phyloP scores from a whole-genome alignment of 1,284 basidiomycete species.

The Pseudozyma tsukubaensis region DNA sequence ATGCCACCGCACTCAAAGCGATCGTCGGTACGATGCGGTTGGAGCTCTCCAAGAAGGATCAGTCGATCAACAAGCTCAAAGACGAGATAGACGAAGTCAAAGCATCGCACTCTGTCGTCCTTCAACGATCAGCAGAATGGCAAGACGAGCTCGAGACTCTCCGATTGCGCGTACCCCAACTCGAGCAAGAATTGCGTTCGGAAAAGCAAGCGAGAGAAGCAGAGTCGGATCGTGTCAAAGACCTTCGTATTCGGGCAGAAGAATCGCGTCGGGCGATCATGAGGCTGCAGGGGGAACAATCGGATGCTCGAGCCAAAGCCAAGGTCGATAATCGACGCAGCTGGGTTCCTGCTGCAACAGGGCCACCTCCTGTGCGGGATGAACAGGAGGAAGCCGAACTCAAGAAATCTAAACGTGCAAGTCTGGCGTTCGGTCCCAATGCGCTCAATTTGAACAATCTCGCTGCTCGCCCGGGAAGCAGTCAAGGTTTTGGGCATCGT shows the following conservation, averaged over 20 bases:
- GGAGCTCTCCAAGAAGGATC: constrained; percentile 40
- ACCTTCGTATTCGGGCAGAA: constrained; percentile 61
- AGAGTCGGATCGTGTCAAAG: constrained; percentile 62
- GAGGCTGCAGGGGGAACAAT: constrained; percentile 60
- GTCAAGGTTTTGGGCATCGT: constrained; percentile 34
- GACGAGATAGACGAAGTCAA: constrained; percentile 52
- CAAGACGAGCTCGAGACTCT: constrained; percentile 59
- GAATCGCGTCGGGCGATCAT: constrained; percentile 64
- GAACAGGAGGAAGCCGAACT: constrained; percentile 55
- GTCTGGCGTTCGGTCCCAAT: constrained; percentile 58
- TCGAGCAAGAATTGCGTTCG: constrained; percentile 27
- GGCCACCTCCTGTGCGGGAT: constrained; percentile 25
- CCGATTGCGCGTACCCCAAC: constrained; percentile 27
- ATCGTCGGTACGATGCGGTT: constrained; percentile 53
- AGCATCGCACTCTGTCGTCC: constrained; percentile 49
- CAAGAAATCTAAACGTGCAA: constrained; percentile 55
- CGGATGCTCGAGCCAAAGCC: constrained; percentile 49
- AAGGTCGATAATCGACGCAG: constrained; percentile 52
- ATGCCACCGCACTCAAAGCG: constrained; percentile 51
- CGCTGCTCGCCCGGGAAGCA: constrained; percentile 11
- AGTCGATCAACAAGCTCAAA: constrained; percentile 35
- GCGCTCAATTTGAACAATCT: constrained; percentile 36
- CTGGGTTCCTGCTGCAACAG: constrained; percentile 42
- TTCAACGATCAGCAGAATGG: constrained; percentile 57
- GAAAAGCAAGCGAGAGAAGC: constrained; percentile 51